Percentiles rank a stretch among this genome's conserved stretches.
Conservation (phyloP, 257 asterid species). For the Solanum commersonii region DNA sequence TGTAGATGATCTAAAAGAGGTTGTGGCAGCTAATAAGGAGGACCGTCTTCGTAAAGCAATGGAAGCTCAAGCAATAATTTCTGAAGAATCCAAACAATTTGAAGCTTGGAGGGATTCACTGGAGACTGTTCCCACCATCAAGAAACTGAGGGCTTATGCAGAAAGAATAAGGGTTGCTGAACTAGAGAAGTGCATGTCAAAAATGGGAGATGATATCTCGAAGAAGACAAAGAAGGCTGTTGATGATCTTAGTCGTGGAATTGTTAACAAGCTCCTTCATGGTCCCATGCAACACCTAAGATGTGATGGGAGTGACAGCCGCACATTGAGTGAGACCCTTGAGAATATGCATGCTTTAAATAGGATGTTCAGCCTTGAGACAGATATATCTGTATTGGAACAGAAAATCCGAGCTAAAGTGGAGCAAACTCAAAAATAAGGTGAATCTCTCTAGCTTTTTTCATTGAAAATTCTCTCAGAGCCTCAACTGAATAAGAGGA, state of each 20-base stretch:
- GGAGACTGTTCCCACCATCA: slow-evolving; percentile 90
- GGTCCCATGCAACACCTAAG: slow-evolving; percentile 99
- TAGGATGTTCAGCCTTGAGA: slow-evolving; percentile 79
- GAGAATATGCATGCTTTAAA: slow-evolving; percentile 96
- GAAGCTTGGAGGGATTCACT: slow-evolving; percentile 95
- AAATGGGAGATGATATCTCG: slow-evolving; percentile 87
- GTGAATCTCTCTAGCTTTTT: not conserved
- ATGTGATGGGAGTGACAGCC: slow-evolving; percentile 90
- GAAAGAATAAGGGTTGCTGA: slow-evolving; percentile 80
- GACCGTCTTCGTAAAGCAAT: slow-evolving; percentile 77
- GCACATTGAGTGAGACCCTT: slow-evolving; percentile 86
- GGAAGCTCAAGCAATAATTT: slow-evolving; percentile 82
- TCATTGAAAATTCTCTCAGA: not conserved
- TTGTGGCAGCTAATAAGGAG: slow-evolving; percentile 92
- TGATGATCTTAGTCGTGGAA: slow-evolving; percentile 85
- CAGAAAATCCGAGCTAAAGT: slow-evolving; percentile 86
- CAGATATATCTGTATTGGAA: slow-evolving; percentile 75
- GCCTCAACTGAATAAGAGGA: slow-evolving; percentile 36
- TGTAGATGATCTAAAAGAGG: slow-evolving; percentile 91
- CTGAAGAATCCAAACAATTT: slow-evolving; percentile 75
- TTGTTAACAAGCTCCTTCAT: slow-evolving; percentile 84
- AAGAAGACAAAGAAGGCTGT: slow-evolving; percentile 74
- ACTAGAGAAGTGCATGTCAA: slow-evolving; percentile 81
- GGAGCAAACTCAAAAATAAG: slow-evolving; percentile 67
- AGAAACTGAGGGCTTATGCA: slow-evolving; percentile 85